phyloP scores from a whole-genome alignment of 1,284 basidiomycete species.

The Cutaneotrichosporon arboriforme region DNA sequence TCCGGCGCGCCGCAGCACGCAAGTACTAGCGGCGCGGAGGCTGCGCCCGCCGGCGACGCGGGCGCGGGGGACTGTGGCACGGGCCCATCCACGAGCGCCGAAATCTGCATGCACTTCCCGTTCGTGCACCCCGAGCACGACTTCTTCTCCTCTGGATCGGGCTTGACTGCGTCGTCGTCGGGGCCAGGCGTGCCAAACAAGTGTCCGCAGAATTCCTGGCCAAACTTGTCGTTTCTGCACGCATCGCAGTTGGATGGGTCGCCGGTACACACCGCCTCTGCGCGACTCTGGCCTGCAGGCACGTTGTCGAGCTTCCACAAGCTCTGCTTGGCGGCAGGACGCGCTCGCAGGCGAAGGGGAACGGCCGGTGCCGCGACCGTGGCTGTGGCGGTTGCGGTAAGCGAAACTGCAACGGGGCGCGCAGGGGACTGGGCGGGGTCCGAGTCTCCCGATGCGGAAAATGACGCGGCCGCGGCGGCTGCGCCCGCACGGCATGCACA shows the following conservation, averaged over 20 bases:
- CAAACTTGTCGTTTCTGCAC: constrained; percentile 45
- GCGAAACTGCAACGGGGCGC: not conserved
- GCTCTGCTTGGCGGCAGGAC: constrained; percentile 15
- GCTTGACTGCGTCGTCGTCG: not conserved
- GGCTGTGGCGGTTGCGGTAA: not conserved
- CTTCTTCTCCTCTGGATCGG: not conserved
- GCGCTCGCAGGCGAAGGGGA: constrained; percentile 15
- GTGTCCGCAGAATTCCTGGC: constrained; percentile 78
- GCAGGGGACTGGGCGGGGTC: not conserved
- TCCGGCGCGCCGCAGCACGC: constrained; percentile 42
- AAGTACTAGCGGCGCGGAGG: constrained; percentile 29
- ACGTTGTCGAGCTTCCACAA: constrained; percentile 33
- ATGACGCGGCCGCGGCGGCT: constrained; percentile 1
- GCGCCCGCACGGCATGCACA: constrained; percentile 36
- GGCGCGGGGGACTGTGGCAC: not conserved
- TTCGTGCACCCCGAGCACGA: constrained; percentile 8
- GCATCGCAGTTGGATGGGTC: constrained; percentile 48
- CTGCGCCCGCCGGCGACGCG: not conserved
- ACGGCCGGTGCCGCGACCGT: constrained; percentile 10
- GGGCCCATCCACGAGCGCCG: constrained; percentile 9
- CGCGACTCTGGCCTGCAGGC: constrained; percentile 9
- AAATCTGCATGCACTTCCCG: constrained; percentile 3
- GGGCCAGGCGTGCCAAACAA: constrained; percentile 48
- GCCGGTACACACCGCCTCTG: constrained; percentile 44
- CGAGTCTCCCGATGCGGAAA: not conserved